Base-by-base conservation (phyloP, 345 rosid species). In the Arabidopsis thaliana region DNA sequence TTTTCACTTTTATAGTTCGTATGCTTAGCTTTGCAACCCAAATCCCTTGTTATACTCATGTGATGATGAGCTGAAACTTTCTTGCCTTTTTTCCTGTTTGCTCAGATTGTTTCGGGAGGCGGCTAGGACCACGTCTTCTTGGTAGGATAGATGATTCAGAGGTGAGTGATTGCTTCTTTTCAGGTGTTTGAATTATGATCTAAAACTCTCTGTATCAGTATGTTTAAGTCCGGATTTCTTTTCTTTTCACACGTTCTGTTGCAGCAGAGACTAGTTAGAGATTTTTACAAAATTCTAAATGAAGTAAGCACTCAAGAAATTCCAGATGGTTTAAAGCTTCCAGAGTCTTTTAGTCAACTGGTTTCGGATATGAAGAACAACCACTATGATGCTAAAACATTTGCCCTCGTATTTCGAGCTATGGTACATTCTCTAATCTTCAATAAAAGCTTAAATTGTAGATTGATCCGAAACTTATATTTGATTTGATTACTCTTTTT, bases 21-120 rank as follows among this genome's bases (percentile, higher is more conserved):
- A 12, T 57, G 50, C 1, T 34, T 44, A 42, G 55, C 56, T 22
- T 60, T 33, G 22, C 33, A 16, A 59, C 30, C 20, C 63, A 41
- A 8, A 67, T 25, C 36, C 12, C 12, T 38, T 22, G 24, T 33
- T 45, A 25, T 25, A 25, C 28, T 25, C 28, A 25, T 25, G 28
- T 25, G 28, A 25, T 25, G 8, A 46, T 53, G 67, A 59, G 63
- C 63, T 60, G 59, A 38, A 49, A 55, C n/a, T 76, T 81, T 55
- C 56, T 65, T 12, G 65, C 30, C 40, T 72, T 25, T 33, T 66
- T 20, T 38, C 20, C 20, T 76, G 33, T 69, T 20, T 14, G 41
- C 58, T 33, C 74, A 96, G 99, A 89, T 88, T 96, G 99, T 84
- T 87, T 96, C 81, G 99, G 99, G 66, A 87, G 99, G 85, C 93